Evolutionary conservation across 352 stramenopile species (phyloP), one percentile per base, ranked within the genome.

Genomic region (Globisporangium iwayamae): DNA sequence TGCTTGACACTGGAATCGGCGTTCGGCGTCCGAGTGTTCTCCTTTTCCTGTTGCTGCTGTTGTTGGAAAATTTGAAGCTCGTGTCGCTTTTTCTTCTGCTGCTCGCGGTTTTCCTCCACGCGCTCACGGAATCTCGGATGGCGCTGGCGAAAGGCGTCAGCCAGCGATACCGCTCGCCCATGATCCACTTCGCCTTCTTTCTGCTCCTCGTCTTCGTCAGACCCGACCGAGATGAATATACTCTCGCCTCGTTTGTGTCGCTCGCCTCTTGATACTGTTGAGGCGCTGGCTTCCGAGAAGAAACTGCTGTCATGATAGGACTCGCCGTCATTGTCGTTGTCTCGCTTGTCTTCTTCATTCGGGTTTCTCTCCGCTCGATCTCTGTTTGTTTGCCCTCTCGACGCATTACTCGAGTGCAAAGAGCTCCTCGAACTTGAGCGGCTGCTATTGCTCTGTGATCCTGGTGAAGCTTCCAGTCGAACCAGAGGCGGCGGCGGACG

Each of bases 101-200:
- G n/a, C 67, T 60, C 50, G 62, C 79, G 53, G 62, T 63, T 57
- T 30, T 60, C 64, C 2, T 73, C 36, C 3, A 66, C 64, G 2
- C 70, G 79, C 18, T 63, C 62, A n/a, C 71, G 68, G 52, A 90
- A 91, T 11, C 69, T 54, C n/a, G 84, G 80, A 60, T 91, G 81
- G 3, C 77, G 81, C 36, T 63, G 63, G 28, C 73, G 72, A 60
- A 90, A 90, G 36, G 81, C 80, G 36, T 90, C 84, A 4, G 84
- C 80, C 6, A 93, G 62, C 14, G 81, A 86, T 28, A 71, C 43
- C 22, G 9, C 45, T 9, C 30, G 38, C 18, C 13, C 38, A 30
- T 20, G 9, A 1, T 43, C 18, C 6, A 11, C 34, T 39, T 39
- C 34, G 1, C 46, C 46, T 43, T 63, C 28, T 41, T 38, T 22